Percentiles rank a stretch among this genome's conserved stretches.
phyloP scores from a whole-genome alignment of 768 basidiomycete genomes.

The Roridomyces roridus region DNA sequence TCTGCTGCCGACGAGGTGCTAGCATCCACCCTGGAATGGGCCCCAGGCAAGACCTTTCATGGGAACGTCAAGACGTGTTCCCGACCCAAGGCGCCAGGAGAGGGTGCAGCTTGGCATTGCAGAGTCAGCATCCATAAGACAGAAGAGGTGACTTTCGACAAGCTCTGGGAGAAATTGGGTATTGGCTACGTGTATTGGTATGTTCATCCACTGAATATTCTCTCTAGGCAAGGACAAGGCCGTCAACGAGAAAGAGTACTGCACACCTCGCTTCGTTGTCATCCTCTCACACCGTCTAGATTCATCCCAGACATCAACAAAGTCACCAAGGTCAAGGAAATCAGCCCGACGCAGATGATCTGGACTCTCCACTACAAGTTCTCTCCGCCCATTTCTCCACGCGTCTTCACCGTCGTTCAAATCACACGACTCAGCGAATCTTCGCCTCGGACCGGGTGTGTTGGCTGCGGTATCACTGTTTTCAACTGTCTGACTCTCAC shows the following conservation, averaged over 20 bases:
- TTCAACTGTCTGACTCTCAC: constrained; percentile 9
- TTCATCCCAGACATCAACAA: constrained; percentile 72
- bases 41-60: constrained; percentile 67
- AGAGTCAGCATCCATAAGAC: constrained; percentile 69
- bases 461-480: background rate
- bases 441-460: constrained; percentile 66
- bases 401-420: constrained; percentile 79
- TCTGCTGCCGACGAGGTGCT: constrained; percentile 60
- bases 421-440: constrained; percentile 57
- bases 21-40: constrained; percentile 65
- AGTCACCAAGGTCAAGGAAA: constrained; percentile 62
- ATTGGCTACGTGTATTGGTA: background rate
- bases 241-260: constrained; percentile 69
- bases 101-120: constrained; percentile 71
- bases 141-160: constrained; percentile 75
- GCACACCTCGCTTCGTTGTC: constrained; percentile 22
- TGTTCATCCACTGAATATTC: background rate
- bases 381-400: constrained; percentile 70
- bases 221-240: constrained; percentile 55
- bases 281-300: constrained; percentile 31
- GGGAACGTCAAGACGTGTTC: constrained; percentile 62
- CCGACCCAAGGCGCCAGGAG: constrained; percentile 56
- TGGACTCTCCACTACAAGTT: constrained; percentile 81
- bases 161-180: constrained; percentile 74
- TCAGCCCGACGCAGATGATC: constrained; percentile 68